These are phyloP conservation scores for Aspergillus melleus DNA, from an alignment of 2,329 filamentous ascomycete genomes.

Conservation along the genomic window DNA sequence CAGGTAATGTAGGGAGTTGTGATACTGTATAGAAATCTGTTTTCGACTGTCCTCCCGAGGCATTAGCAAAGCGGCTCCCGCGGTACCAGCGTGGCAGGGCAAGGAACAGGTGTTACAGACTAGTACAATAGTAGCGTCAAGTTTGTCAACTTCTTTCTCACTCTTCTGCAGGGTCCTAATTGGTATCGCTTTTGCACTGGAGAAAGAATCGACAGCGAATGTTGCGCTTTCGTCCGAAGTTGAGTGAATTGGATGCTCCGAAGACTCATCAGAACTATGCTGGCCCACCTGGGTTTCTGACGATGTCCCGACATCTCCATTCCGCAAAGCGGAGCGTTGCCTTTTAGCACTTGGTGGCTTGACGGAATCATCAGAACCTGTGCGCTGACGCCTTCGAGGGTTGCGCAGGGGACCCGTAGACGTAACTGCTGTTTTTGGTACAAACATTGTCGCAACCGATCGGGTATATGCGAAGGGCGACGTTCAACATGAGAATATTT, in stretches of 20 bases:
- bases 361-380: constrained; percentile 46
- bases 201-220: constrained; percentile 18
- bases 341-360: constrained; percentile 49
- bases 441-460: constrained; percentile 35
- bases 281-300: constrained; percentile 20
- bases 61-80: constrained; percentile 6
- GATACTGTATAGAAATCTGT: constrained; percentile 83
- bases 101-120: constrained; percentile 23
- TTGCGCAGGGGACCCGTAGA: constrained; percentile 32
- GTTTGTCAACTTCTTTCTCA: constrained; percentile 32
- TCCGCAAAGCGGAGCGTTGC: constrained; percentile 45
- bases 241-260: constrained; percentile 14
- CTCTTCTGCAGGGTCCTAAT: constrained; percentile 39
- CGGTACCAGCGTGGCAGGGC: neutral
- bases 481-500: neutral
- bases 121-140: constrained; percentile 38
- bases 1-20: constrained; percentile 79
- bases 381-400: constrained; percentile 41
- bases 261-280: constrained; percentile 18
- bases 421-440: constrained; percentile 33
- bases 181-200: constrained; percentile 33
- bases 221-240: constrained; percentile 13
- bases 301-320: constrained; percentile 34
- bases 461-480: neutral
- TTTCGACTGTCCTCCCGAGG: constrained; percentile 60